These are phyloP conservation scores for Lactarius psammicola DNA, from an alignment of 768 basidiomycete species.

Conservation along the genomic window DNA sequence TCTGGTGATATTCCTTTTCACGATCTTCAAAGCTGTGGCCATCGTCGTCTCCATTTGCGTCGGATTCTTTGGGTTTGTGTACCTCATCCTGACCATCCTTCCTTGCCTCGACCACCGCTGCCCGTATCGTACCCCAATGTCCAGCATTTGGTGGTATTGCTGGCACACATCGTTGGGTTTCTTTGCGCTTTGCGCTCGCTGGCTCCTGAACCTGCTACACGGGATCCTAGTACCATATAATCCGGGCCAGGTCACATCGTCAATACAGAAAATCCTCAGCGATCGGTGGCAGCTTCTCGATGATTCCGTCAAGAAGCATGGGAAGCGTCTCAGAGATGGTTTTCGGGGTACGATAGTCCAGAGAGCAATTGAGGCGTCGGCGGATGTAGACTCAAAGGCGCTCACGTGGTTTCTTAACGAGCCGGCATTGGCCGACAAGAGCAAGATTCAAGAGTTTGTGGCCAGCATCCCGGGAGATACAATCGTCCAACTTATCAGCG, in stretches of 20 bases:
- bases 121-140: constrained; percentile 26
- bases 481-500: not conserved
- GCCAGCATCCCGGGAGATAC: constrained; percentile 6
- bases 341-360: constrained; percentile 7
- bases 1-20: constrained; percentile 19
- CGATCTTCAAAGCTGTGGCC: constrained; percentile 9
- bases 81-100: constrained; percentile 11
- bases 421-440: not conserved
- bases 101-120: constrained; percentile 8
- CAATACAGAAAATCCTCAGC: not conserved
- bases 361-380: not conserved
- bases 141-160: constrained; percentile 7
- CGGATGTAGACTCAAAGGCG: not conserved
- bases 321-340: not conserved
- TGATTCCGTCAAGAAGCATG: not conserved
- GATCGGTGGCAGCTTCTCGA: not conserved
- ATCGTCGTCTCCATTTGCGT: constrained; percentile 4
- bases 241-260: not conserved
- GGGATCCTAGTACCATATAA: not conserved
- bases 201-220: not conserved
- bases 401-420: not conserved
- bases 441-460: constrained; percentile 7
- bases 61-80: constrained; percentile 2
- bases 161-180: not conserved
- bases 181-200: not conserved